Percentiles rank a stretch among this genome's conserved stretches.
phyloP scores from a whole-genome alignment of 2,329 filamentous ascomycete species.

The Phyllosticta paracitricarpa region DNA sequence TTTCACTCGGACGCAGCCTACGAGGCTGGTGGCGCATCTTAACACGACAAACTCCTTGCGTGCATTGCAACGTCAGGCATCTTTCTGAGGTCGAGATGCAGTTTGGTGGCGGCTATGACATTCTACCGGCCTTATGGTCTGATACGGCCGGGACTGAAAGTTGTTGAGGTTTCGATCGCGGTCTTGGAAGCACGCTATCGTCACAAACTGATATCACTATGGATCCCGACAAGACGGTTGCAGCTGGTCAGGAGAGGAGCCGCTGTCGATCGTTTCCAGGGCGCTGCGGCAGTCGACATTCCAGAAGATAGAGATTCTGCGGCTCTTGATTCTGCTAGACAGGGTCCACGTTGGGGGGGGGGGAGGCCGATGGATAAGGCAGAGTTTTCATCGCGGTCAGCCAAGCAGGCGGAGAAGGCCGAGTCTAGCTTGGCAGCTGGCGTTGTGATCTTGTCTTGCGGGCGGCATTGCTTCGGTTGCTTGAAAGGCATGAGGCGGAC shows the following conservation, averaged over 20 bases:
- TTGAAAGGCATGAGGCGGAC: neutral
- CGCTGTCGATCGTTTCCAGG: neutral
- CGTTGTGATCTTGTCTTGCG: neutral
- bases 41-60: neutral
- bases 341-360: neutral
- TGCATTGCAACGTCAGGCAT: neutral
- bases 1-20: neutral
- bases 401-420: neutral
- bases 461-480: neutral
- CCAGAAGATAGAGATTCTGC: neutral
- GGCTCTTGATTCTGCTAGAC: neutral
- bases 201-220: neutral
- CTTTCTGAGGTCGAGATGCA: neutral
- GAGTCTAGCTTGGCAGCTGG: neutral
- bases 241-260: neutral
- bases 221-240: neutral
- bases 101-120: neutral
- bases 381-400: neutral
- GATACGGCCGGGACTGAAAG: neutral
- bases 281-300: neutral
- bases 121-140: neutral
- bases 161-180: neutral
- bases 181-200: neutral
- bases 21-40: neutral
- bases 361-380: neutral